Evolutionary conservation across 1,284 basidiomycete genomes (phyloP).

Genomic region (Ustilago tritici): DNA sequence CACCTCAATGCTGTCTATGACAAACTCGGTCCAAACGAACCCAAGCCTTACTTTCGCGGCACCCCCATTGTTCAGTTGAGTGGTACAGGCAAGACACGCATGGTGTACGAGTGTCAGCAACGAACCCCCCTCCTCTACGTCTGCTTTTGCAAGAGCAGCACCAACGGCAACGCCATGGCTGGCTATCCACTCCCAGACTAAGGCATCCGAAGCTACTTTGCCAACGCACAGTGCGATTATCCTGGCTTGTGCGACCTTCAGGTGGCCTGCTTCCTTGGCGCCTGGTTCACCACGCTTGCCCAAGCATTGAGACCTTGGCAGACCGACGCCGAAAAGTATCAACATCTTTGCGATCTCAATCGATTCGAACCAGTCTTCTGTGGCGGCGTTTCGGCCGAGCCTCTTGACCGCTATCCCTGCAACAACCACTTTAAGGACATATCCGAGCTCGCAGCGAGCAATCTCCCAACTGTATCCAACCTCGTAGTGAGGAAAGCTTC

Average conservation of each 20-base stretch:
- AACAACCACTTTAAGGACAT: neutral
- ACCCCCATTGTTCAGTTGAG: neutral
- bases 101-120: neutral
- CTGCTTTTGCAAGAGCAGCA: neutral
- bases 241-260: neutral
- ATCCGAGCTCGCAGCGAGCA: neutral
- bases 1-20: neutral
- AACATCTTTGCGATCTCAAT: neutral
- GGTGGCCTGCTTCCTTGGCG: neutral
- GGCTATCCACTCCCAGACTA: neutral
- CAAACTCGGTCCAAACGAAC: neutral
- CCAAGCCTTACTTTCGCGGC: neutral
- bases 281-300: neutral
- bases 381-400: rapidly evolving
- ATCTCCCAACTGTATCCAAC: neutral
- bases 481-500: neutral
- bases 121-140: neutral
- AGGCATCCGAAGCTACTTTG: neutral
- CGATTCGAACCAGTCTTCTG: no score
- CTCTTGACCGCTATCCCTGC: neutral
- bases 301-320: neutral
- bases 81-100: neutral
- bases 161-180: neutral
- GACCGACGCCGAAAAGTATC: neutral
- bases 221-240: neutral